Conservation (phyloP, 2,329 filamentous ascomycete genomes). For the Biscogniauxia marginata region DNA sequence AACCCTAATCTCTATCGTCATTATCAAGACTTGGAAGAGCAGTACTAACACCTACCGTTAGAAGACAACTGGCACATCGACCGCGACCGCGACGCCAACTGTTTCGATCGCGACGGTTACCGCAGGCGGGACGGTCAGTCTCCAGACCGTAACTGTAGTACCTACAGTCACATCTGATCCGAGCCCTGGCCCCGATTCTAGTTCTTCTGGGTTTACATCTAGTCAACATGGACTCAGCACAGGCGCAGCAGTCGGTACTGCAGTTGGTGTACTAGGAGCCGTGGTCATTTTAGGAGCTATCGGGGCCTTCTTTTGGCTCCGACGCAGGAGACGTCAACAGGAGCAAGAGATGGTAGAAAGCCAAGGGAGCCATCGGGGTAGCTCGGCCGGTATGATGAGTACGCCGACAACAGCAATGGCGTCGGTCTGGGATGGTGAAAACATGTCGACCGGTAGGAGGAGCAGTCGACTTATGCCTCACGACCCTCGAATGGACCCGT, state of each 20-base stretch:
- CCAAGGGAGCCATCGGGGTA: constrained; percentile 48
- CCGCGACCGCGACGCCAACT: constrained; percentile 33
- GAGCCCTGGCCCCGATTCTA: constrained; percentile 2
- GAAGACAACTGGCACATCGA: constrained; percentile 11
- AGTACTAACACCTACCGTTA: neutral
- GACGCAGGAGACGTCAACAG: constrained; percentile 44
- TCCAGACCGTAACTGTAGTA: constrained; percentile 51
- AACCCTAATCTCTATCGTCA: constrained; percentile 12
- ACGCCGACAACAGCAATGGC: constrained; percentile 46
- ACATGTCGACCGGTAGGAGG: constrained; percentile 44
- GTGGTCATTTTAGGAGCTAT: constrained; percentile 26
- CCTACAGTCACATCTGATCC: constrained; percentile 38
- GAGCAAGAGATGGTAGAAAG: constrained; percentile 43
- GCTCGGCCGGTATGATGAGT: constrained; percentile 49
- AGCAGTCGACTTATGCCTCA: constrained; percentile 57
- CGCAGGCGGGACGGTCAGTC: constrained; percentile 46
- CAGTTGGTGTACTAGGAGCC: constrained; percentile 29
- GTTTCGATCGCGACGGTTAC: constrained; percentile 53
- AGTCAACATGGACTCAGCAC: constrained; percentile 21
- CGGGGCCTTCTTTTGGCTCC: constrained; percentile 43
- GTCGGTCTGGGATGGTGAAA: constrained; percentile 38
- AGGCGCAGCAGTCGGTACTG: constrained; percentile 30
- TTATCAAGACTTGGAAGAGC: neutral
- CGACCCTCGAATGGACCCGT: constrained; percentile 64
- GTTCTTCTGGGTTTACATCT: constrained; percentile 6